Conservation (phyloP, 139 green algal genomes). For the Spirogloea muscicola region DNA sequence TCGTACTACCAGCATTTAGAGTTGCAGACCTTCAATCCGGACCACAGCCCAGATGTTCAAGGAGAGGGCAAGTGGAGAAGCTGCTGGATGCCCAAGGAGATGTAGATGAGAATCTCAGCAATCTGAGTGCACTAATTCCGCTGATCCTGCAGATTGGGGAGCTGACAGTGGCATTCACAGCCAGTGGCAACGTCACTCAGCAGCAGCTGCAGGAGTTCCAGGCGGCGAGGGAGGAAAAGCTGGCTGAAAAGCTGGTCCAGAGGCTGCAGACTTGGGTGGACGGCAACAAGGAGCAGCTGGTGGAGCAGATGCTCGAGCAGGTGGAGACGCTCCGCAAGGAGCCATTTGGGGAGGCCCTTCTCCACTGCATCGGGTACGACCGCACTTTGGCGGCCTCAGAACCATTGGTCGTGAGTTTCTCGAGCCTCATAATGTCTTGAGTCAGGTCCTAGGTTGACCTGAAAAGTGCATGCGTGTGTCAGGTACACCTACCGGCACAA, state of each 20-base stretch:
- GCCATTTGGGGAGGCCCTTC: slow-evolving; percentile 11
- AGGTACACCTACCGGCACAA: slow-evolving; percentile 41
- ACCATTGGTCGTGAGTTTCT: too few species aligned
- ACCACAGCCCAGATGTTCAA: too few species aligned
- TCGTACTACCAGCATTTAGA: too few species aligned
- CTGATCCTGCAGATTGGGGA: slow-evolving; percentile 36
- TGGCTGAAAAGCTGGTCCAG: slow-evolving; percentile 3
- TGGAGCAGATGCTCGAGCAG: slow-evolving; percentile 24
- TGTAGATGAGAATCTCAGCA: too few species aligned
- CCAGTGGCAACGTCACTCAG: not conserved
- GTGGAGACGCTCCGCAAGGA: slow-evolving; percentile 25
- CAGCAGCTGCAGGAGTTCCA: slow-evolving; percentile 35
- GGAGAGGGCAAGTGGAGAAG: too few species aligned
- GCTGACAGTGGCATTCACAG: slow-evolving; percentile 33
- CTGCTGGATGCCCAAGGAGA: too few species aligned
- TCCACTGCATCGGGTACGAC: slow-evolving; percentile 42
- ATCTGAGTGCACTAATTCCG: too few species aligned
- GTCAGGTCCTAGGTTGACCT: too few species aligned
- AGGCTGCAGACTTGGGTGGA: slow-evolving; percentile 24
- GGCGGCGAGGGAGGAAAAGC: slow-evolving; percentile 14
- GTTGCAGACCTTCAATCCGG: too few species aligned
- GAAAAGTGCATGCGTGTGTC: too few species aligned
- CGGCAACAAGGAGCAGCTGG: slow-evolving; percentile 32
- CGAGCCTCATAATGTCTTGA: too few species aligned
- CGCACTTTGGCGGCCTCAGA: too few species aligned